Base-by-base conservation (phyloP, 2,329 filamentous ascomycete species). In the Diplodia sapinea region DNA sequence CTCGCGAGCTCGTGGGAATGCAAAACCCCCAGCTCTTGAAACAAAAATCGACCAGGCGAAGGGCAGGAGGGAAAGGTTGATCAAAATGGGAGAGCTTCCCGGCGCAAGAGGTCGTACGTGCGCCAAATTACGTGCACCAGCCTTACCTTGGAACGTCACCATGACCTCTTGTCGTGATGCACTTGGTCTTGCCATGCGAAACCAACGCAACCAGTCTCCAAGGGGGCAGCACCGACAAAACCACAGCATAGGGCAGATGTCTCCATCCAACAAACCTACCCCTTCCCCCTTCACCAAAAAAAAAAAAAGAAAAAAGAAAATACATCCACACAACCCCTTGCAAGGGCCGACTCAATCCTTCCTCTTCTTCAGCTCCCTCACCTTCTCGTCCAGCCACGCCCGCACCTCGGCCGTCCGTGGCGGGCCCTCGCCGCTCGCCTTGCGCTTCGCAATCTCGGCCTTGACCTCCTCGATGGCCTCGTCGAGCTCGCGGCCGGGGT, bases 401-500 rank as follows among this genome's bases (percentile, higher is more conserved):
- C 74, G 77, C 7, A 79, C 71, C 62, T 79, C 77, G 36, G 77
- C 77, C 1, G 74, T 72, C 47, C 77, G 74, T 50, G 76, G 71
- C 29, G 77, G 64, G 43, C 77, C 78, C 31, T 68, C 38, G 2
- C 82, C 81, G 68, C 82, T 81, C 65, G 80, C 80, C 64, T 77
- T 81, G 68, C 86, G 80, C 71, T 82, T 85, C 74, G 91, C 89
- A 40, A 96, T 86, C 78, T 96, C 93, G 5, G 82, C 83, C 74
- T 84, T 87, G 64, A 96, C 84, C 80, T 96, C 92, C 47, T 85
- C 83, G 11, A 96, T 85, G 33, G 91, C 91, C 74, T 95, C 92
- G 68, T 91, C 89, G 59, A 96, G 84, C 72, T 96, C 93, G 33
- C 83, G 82, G 65, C 88, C 88, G 0, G 89, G 89, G 75, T 97